These are phyloP conservation scores for Haematococcus sp. DNA, from an alignment of 139 green algal genomes.

Conservation along the genomic window DNA sequence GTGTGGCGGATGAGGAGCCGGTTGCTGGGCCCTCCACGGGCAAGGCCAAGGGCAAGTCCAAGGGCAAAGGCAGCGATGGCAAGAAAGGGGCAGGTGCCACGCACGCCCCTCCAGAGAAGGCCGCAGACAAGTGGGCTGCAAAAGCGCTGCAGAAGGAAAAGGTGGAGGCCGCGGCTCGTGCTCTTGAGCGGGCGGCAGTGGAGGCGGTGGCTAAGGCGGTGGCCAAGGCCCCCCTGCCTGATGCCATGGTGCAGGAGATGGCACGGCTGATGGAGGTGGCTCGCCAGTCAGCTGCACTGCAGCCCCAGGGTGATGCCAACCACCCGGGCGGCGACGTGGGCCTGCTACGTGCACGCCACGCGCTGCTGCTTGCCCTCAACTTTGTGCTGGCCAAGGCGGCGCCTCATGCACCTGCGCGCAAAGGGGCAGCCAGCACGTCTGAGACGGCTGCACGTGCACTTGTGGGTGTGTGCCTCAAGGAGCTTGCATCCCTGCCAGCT, in stretches of 20 bases:
- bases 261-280: slow-evolving; percentile 1
- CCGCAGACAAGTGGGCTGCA: not conserved
- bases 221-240: not conserved
- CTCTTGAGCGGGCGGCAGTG: slow-evolving; percentile 3
- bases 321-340: slow-evolving; percentile 1
- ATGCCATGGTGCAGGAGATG: not conserved
- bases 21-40: not conserved
- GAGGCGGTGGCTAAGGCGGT: not conserved
- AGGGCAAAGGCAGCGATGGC: not conserved
- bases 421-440: not conserved
- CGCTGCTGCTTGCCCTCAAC: slow-evolving; percentile 31
- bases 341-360: slow-evolving; percentile 20
- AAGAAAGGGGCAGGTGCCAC: slow-evolving; percentile 1
- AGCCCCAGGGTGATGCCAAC: not conserved
- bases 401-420: not conserved
- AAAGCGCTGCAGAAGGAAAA: not conserved
- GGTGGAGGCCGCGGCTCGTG: not conserved
- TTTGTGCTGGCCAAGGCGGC: not conserved
- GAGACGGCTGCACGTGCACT: not conserved
- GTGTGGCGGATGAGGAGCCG: not conserved
- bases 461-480: not conserved
- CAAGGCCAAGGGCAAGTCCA: not conserved
- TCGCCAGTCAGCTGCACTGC: not conserved
- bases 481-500: slow-evolving; percentile 3
- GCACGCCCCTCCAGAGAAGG: not conserved